Percentiles rank a stretch among this genome's conserved stretches.
Conservation (phyloP, 768 basidiomycete genomes). For the Podaxis pistillaris region DNA sequence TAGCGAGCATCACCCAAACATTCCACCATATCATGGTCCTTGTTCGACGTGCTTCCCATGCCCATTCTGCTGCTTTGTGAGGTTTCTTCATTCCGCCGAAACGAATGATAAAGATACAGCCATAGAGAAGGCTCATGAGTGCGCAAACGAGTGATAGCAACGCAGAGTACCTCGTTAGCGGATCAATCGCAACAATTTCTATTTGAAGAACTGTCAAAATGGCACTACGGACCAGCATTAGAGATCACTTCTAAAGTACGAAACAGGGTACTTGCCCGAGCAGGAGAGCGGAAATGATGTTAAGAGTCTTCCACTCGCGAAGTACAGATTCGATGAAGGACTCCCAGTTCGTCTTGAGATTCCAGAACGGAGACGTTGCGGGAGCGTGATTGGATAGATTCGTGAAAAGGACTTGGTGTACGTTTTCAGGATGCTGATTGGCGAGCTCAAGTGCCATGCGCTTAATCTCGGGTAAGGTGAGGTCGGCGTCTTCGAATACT, state of each 20-base stretch:
- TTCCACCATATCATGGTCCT: constrained; percentile 46
- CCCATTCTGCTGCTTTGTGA: constrained; percentile 64
- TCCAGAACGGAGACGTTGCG: constrained; percentile 17
- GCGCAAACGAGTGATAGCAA: constrained; percentile 58
- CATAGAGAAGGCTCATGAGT: constrained; percentile 60
- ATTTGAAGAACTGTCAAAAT: constrained; percentile 36
- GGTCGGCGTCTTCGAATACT: constrained; percentile 63
- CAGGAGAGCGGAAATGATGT: constrained; percentile 32
- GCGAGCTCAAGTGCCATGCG: constrained; percentile 29
- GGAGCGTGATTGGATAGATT: background rate
- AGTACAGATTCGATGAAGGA: constrained; percentile 28
- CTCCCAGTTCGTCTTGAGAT: constrained; percentile 29
- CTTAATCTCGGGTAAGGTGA: constrained; percentile 55
- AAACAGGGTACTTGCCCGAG: constrained; percentile 22
- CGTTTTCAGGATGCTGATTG: constrained; percentile 7
- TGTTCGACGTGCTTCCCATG: constrained; percentile 50
- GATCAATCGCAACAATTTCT: constrained; percentile 43
- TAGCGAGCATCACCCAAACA: constrained; percentile 65
- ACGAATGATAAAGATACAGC: constrained; percentile 63
- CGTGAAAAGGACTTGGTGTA: constrained; percentile 7
- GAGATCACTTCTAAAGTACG: background rate
- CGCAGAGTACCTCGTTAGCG: constrained; percentile 54
- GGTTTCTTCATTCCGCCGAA: constrained; percentile 66
- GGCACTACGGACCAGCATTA: constrained; percentile 22
- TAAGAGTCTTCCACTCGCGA: constrained; percentile 36